Evolutionary conservation across 1,139 yeast genomes (phyloP).

Genomic region (Saccharomyces hybrid): DNA sequence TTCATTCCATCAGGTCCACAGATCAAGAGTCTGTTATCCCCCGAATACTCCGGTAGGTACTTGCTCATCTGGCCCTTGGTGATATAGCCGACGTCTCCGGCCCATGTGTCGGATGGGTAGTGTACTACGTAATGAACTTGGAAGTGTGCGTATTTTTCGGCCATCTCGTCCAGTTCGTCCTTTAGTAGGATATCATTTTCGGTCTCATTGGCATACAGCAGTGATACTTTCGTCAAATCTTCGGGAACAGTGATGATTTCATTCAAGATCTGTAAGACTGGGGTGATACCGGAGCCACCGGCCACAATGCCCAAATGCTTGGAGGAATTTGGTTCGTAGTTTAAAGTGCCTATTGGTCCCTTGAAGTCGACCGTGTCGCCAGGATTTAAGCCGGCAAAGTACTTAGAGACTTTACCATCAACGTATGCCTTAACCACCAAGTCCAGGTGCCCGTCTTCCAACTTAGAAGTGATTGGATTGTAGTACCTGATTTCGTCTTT

Average conservation of each 20-base stretch:
- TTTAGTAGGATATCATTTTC: constrained; percentile 64
- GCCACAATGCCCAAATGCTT: constrained; percentile 63
- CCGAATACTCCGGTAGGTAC: constrained; percentile 44
- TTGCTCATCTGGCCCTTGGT: constrained; percentile 48
- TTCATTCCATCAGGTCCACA: constrained; percentile 79
- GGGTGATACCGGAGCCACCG: constrained; percentile 85
- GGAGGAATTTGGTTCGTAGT: constrained; percentile 52
- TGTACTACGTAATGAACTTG: constrained; percentile 43
- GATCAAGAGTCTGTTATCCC: constrained; percentile 48
- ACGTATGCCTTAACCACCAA: constrained; percentile 66
- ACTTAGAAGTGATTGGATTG: constrained; percentile 65
- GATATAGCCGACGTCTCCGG: constrained; percentile 52
- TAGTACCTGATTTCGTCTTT: constrained; percentile 60
- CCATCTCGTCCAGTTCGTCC: constrained; percentile 62
- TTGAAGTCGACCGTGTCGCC: constrained; percentile 64
- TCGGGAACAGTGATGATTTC: constrained; percentile 58
- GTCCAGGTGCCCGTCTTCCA: constrained; percentile 67
- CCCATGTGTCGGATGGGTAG: constrained; percentile 41
- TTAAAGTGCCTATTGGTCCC: constrained; percentile 72
- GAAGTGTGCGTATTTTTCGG: constrained; percentile 53
- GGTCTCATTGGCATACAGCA: constrained; percentile 68
- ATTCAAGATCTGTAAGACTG: constrained; percentile 57
- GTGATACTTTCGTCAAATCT: constrained; percentile 51
- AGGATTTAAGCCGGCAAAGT: constrained; percentile 53
- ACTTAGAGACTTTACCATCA: constrained; percentile 58